Evolutionary conservation across 345 rosid species (phyloP).

Genomic region (Murraya paniculata): DNA sequence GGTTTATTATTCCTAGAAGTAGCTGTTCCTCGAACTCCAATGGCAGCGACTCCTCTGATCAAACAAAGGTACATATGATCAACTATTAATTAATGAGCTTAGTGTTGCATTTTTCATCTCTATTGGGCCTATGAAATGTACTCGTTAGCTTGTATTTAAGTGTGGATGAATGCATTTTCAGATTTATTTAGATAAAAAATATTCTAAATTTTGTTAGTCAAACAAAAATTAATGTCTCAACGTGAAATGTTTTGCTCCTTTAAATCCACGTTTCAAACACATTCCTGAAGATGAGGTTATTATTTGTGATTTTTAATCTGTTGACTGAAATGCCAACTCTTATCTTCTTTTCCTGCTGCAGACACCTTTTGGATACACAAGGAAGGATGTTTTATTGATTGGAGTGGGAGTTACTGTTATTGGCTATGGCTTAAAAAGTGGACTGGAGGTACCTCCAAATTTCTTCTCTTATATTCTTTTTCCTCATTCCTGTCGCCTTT

Average conservation of each 20-base stretch:
- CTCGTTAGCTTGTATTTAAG: not conserved
- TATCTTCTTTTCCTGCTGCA: slow-evolving; percentile 23
- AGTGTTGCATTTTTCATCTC: not conserved
- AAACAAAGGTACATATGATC: slow-evolving; percentile 44
- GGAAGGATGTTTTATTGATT: slow-evolving; percentile 88
- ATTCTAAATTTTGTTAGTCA: not conserved
- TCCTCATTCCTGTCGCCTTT: not conserved
- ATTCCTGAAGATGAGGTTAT: not conserved
- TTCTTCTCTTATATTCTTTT: not conserved
- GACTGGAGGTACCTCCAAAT: slow-evolving; percentile 71
- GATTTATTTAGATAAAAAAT: not conserved
- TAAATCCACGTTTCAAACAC: not conserved
- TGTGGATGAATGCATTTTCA: not conserved
- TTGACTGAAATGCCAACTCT: slow-evolving; percentile 1
- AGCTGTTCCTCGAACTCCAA: slow-evolving; percentile 40
- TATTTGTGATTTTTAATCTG: not conserved
- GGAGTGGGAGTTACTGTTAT: slow-evolving; percentile 79
- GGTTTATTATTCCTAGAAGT: slow-evolving; percentile 31
- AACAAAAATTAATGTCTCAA: not conserved
- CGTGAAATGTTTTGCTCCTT: not conserved
- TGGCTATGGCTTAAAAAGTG: slow-evolving; percentile 79
- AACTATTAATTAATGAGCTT: not conserved
- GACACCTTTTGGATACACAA: slow-evolving; percentile 84
- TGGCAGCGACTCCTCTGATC: slow-evolving; percentile 26
- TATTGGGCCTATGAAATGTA: not conserved